Conservation (phyloP, 306 rosid species). For the Prosopis cineraria region DNA sequence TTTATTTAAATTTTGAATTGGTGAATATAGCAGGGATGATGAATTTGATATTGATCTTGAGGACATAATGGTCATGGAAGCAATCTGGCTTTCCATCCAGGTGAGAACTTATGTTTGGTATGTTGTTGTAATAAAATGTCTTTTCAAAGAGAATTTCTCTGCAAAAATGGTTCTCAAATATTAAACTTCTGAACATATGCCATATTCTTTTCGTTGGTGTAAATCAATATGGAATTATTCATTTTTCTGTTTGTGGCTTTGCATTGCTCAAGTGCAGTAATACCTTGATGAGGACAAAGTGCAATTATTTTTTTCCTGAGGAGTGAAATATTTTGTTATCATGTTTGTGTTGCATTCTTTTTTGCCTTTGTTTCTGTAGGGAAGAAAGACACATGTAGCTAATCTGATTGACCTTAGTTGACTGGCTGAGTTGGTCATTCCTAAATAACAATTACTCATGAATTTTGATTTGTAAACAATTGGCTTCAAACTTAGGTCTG, state of each 20-base stretch:
- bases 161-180: background rate
- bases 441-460: background rate
- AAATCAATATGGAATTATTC: background rate
- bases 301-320: slow-evolving; percentile 9
- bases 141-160: background rate
- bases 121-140: background rate
- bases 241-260: slow-evolving; percentile 1
- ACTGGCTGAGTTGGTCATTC: background rate
- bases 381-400: background rate
- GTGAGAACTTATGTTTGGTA: slow-evolving; percentile 39
- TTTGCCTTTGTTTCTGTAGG: slow-evolving; percentile 4
- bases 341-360: background rate
- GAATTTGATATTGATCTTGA: slow-evolving; percentile 94
- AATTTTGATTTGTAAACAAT: background rate
- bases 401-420: background rate
- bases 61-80: slow-evolving; percentile 99
- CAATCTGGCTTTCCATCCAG: slow-evolving; percentile 99
- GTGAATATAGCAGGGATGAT: slow-evolving; percentile 69
- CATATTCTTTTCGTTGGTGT: background rate
- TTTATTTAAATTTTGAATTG: background rate
- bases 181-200: background rate
- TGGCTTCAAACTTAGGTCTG: background rate
- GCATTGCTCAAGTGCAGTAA: background rate
- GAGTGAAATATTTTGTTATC: slow-evolving; percentile 2
- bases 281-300: slow-evolving; percentile 4